Percentiles rank a stretch among this genome's conserved stretches.
Conservation (phyloP, 345 rosid genomes). For the Linum tenue region DNA sequence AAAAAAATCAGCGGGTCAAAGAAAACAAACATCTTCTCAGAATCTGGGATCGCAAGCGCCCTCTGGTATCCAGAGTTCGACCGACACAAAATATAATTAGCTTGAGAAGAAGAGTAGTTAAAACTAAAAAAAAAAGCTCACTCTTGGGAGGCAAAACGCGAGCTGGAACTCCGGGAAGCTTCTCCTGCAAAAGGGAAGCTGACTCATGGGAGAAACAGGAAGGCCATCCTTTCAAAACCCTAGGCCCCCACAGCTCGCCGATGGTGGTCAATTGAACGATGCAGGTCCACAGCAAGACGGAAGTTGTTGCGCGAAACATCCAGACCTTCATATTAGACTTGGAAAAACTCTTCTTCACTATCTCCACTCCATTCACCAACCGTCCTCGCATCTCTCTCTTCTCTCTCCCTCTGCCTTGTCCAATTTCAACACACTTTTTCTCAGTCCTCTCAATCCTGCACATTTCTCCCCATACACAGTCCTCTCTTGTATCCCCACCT, state of each 20-base stretch:
- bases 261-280: slow-evolving; percentile 64
- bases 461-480: slow-evolving; percentile 14
- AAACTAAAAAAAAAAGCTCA: slow-evolving; percentile 24
- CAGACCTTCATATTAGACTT: slow-evolving; percentile 64
- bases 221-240: slow-evolving; percentile 74
- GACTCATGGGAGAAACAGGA: slow-evolving; percentile 58
- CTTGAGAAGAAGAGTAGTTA: background rate
- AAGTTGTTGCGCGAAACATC: slow-evolving; percentile 60
- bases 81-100: background rate
- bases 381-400: slow-evolving; percentile 43
- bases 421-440: slow-evolving; percentile 28
- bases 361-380: slow-evolving; percentile 36
- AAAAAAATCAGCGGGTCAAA: background rate
- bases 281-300: slow-evolving; percentile 63
- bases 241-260: slow-evolving; percentile 84
- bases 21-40: background rate
- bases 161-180: slow-evolving; percentile 30
- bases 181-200: slow-evolving; percentile 13
- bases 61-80: background rate
- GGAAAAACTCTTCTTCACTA: slow-evolving; percentile 47
- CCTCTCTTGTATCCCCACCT: slow-evolving; percentile 13
- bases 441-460: background rate
- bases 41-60: background rate
- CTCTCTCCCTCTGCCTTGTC: slow-evolving; percentile 34
- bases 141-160: slow-evolving; percentile 71